Evolutionary conservation across 345 rosid genomes (phyloP).

Genomic region (Salix brachista): DNA sequence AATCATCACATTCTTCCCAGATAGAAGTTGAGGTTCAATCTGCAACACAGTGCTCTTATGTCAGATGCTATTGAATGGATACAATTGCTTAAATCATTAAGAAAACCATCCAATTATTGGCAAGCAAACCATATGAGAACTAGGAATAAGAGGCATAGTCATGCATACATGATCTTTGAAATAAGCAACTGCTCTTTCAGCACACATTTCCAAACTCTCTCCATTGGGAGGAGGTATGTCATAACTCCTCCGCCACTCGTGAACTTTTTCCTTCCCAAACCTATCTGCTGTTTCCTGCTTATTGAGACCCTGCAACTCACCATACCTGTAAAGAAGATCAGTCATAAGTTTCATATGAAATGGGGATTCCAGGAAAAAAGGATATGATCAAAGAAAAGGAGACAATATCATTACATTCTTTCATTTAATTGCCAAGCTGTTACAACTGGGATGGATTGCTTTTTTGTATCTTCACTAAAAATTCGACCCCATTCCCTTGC

Average conservation of each 20-base stretch:
- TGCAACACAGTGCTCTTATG: slow-evolving; percentile 26
- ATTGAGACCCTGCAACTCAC: slow-evolving; percentile 93
- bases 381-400: slow-evolving; percentile 3
- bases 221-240: slow-evolving; percentile 95
- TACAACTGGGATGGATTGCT: slow-evolving; percentile 79
- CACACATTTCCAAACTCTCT: slow-evolving; percentile 99
- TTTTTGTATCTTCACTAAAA: slow-evolving; percentile 77
- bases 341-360: not conserved
- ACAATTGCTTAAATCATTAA: not conserved
- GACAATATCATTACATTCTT: slow-evolving; percentile 61
- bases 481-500: slow-evolving; percentile 83
- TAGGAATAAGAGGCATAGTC: slow-evolving; percentile 3
- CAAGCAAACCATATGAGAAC: not conserved
- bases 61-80: slow-evolving; percentile 15
- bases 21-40: slow-evolving; percentile 81
- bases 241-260: slow-evolving; percentile 96
- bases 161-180: slow-evolving; percentile 46
- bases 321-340: slow-evolving; percentile 55
- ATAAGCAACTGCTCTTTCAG: slow-evolving; percentile 84
- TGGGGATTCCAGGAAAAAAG: not conserved
- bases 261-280: slow-evolving; percentile 88
- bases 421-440: slow-evolving; percentile 95
- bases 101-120: not conserved
- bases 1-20: slow-evolving; percentile 84
- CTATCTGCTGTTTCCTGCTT: slow-evolving; percentile 93